phyloP scores from a whole-genome alignment of 495 filamentous ascomycete species.

The Xylaria cubensis region DNA sequence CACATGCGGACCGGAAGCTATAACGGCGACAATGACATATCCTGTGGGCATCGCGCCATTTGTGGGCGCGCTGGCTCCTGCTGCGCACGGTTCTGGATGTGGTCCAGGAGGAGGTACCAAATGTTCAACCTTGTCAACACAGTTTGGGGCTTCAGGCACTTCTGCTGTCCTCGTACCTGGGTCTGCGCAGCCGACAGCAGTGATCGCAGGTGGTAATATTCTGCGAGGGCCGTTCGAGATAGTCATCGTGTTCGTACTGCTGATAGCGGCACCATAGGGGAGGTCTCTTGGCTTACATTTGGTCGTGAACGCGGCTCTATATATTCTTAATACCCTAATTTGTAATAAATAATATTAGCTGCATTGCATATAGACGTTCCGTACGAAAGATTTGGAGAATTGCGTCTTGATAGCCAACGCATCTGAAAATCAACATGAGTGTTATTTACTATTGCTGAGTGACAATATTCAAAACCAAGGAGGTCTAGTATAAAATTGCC shows the following conservation, averaged over 20 bases:
- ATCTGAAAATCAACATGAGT: neutral
- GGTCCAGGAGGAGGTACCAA: neutral
- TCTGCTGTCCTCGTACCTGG: neutral
- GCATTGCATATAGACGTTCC: too few relatives aligned
- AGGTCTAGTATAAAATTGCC: neutral
- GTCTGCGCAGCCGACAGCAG: neutral
- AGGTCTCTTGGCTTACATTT: neutral
- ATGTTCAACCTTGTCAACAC: neutral
- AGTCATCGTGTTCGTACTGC: neutral
- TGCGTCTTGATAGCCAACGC: too few relatives aligned
- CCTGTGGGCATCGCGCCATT: neutral
- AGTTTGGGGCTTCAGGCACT: neutral
- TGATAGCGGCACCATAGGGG: slow-evolving; percentile 3
- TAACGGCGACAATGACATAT: slow-evolving; percentile 20
- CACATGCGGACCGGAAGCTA: neutral
- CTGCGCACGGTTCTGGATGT: neutral
- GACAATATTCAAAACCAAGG: neutral
- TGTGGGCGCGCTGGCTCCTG: neutral
- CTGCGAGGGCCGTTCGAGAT: neutral
- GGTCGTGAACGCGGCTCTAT: neutral
- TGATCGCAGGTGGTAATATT: neutral
- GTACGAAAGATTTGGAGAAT: too few relatives aligned
- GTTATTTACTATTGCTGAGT: neutral
- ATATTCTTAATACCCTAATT: neutral
- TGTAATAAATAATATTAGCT: neutral